A percentile compares a stretch with the other conserved stretches of the same genome.
phyloP scores from a whole-genome alignment of 2,329 filamentous ascomycete genomes.

The Colletotrichum liaoningense region DNA sequence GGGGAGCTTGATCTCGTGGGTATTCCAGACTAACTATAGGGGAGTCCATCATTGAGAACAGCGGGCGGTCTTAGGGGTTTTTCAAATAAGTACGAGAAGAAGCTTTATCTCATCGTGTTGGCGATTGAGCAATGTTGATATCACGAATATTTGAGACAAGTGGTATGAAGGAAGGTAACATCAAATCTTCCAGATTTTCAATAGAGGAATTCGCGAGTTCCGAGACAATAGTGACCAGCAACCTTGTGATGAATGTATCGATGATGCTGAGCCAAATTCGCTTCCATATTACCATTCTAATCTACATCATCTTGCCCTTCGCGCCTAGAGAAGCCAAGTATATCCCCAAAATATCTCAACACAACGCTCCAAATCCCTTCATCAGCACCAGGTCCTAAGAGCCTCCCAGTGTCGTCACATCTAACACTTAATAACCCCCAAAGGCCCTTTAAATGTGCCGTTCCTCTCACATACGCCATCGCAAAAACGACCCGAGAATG shows the following conservation, averaged over 20 bases:
- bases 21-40: too few relatives aligned
- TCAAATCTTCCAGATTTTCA: background rate
- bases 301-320: background rate
- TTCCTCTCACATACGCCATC: conserved; percentile 15
- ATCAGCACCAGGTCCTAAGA: background rate
- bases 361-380: background rate
- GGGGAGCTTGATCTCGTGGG: too few relatives aligned
- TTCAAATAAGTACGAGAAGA: too few relatives aligned
- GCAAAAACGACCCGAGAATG: conserved; percentile 6
- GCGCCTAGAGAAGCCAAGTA: background rate
- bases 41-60: too few relatives aligned
- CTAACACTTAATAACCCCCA: background rate
- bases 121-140: too few relatives aligned
- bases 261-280: background rate
- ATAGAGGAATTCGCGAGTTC: background rate
- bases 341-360: background rate
- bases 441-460: background rate
- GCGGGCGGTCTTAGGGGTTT: too few relatives aligned
- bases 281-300: background rate
- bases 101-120: too few relatives aligned
- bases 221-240: background rate
- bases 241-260: background rate
- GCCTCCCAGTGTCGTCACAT: background rate
- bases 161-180: too few relatives aligned
- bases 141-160: background rate